Evolutionary conservation across 164 flowering plant genomes (phyloP), one percentile per base, ranked within the genome.

Genomic region (Annona cherimola): DNA sequence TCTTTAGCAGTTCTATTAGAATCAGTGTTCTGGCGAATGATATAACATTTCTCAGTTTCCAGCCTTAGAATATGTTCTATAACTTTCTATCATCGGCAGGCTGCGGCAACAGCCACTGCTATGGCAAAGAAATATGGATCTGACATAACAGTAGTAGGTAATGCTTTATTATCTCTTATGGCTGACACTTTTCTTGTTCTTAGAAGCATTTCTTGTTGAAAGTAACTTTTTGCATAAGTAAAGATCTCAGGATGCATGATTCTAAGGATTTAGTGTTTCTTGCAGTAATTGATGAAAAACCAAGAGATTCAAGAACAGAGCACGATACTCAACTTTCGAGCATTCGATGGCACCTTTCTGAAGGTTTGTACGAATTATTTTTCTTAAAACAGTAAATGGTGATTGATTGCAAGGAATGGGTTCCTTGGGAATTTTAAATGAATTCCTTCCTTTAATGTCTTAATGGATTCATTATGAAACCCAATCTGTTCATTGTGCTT

Each of bases 121-220:
- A 81, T 95, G 79, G 99, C 99, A 26, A 95, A 91, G 82, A 95
- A 92, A 79, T 92, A 90, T 81, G 99, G 96, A 45, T 95, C 98
- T 70, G 93, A 92, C 69, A 90, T 95, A 69, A 94, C 99, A n/a
- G 97, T 94, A 66, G 90, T 92, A 40, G 91, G 98, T 92, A 71
- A 85, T 81, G 88, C 69, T 45, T 41, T 70, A 59, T 63, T 69
- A 9, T 69, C 70, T 67, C 16, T 62, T 61, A 18, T 7, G 55
- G 14, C 69, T 46, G 45, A 26, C 39, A 61, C 2, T 61, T 65
- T 42, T 39, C 18, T 12, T 5, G 9, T 42, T 68, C 18, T 45
- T 44, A 42, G 42, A 59, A 69, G 71, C 63, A 43, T 70, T 73
- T 74, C 71, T 69, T 45, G 61, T 77, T 54, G 77, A 66, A 61